A percentile compares a stretch with the other conserved stretches of the same genome.
Evolutionary conservation across 306 rosid species (phyloP).

Genomic region (Cucurbita ficifolia): DNA sequence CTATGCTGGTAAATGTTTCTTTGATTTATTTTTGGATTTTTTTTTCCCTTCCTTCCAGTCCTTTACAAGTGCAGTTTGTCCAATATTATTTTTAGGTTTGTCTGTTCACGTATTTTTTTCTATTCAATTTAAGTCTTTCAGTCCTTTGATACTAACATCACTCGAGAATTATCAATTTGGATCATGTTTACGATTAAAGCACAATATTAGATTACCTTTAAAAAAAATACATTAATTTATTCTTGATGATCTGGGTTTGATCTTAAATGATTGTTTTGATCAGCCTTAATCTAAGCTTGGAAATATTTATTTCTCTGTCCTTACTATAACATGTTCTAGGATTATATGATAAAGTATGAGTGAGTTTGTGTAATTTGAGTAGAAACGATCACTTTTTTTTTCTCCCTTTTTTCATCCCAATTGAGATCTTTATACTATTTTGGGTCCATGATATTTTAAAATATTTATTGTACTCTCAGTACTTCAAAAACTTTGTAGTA

Average conservation of each 20-base stretch:
- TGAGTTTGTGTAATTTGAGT: background rate
- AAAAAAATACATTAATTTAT: too few species aligned
- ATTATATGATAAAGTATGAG: background rate
- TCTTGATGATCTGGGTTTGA: too few species aligned
- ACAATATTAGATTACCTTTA: background rate
- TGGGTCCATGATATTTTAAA: background rate
- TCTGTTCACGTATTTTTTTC: background rate
- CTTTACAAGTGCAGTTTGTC: background rate
- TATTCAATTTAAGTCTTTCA: background rate
- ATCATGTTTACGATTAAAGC: too few species aligned
- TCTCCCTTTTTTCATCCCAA: too few species aligned
- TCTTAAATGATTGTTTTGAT: too few species aligned
- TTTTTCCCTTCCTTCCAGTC: background rate
- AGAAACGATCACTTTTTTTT: background rate
- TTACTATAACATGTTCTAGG: background rate
- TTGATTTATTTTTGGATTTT: background rate
- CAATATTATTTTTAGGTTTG: background rate
- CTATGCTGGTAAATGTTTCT: slow-evolving; percentile 52
- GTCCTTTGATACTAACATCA: background rate
- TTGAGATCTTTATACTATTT: too few species aligned
- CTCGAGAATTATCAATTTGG: too few species aligned
- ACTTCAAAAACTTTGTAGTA: background rate
- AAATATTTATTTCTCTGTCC: background rate
- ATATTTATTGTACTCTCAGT: background rate
- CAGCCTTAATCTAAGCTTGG: too few species aligned